Percentiles rank a stretch among this genome's conserved stretches.
These are phyloP conservation scores for Usnea hakonensis DNA, from an alignment of 495 filamentous ascomycete species.

Conservation along the genomic window DNA sequence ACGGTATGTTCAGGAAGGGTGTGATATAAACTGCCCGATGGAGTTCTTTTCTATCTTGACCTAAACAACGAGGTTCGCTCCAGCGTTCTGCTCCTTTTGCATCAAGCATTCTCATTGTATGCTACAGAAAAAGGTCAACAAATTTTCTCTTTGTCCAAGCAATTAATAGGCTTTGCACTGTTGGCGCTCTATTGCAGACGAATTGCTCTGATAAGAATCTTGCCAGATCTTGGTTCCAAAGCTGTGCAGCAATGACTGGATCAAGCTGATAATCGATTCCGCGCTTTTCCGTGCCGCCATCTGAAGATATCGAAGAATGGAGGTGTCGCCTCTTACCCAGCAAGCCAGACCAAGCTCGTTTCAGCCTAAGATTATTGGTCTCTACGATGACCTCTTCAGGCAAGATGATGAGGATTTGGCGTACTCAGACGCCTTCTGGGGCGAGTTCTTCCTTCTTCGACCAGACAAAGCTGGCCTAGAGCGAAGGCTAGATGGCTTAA, in stretches of 20 bases:
- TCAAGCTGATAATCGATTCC: background rate
- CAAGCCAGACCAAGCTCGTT: constrained; percentile 86
- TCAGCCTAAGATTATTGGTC: constrained; percentile 82
- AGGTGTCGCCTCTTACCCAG: constrained; percentile 86
- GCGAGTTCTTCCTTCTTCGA: constrained; percentile 82
- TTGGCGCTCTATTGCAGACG: background rate
- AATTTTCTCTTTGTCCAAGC: background rate
- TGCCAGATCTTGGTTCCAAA: too few species aligned
- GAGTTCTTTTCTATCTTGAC: too few species aligned
- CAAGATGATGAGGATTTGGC: constrained; percentile 57
- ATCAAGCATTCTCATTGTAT: background rate
- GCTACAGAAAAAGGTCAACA: background rate
- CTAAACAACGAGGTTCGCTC: too few species aligned
- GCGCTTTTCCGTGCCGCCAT: background rate
- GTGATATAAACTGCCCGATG: too few species aligned
- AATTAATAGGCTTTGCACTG: background rate
- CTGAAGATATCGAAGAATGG: constrained; percentile 51
- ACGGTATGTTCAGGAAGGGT: too few species aligned
- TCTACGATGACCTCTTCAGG: constrained; percentile 81
- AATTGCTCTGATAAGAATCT: background rate
- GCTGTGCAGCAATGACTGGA: background rate
- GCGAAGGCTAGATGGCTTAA: constrained; percentile 56
- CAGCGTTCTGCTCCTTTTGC: background rate
- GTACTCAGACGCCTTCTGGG: constrained; percentile 86
- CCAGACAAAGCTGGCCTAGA: constrained; percentile 64